Percentiles rank a stretch among this genome's conserved stretches.
Conservation (phyloP, 2,329 filamentous ascomycete genomes). For the Aspergillus pseudoterreus region DNA sequence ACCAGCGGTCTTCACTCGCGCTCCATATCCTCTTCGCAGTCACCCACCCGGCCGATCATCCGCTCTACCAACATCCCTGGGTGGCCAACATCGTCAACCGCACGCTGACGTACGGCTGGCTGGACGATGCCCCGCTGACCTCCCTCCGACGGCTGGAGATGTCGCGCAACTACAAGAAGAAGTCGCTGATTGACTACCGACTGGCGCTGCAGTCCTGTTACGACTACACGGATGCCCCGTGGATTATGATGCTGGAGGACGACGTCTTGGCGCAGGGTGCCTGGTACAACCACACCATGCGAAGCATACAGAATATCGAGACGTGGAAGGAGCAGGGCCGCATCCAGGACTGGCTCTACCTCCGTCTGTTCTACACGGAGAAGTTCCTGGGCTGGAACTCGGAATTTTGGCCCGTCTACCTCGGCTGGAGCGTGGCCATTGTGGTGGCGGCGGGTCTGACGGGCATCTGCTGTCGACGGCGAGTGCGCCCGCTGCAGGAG, state of each 20-base stretch:
- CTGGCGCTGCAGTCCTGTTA: constrained; percentile 42
- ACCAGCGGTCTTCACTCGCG: constrained; percentile 40
- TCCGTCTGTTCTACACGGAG: constrained; percentile 48
- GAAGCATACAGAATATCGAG: constrained; percentile 35
- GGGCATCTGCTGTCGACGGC: constrained; percentile 14
- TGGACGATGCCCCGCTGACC: constrained; percentile 15
- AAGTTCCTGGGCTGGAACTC: constrained; percentile 46
- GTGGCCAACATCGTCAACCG: constrained; percentile 37
- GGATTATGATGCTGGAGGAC: constrained; percentile 47
- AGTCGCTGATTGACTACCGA: constrained; percentile 44
- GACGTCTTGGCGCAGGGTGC: constrained; percentile 45
- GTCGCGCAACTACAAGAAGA: constrained; percentile 27
- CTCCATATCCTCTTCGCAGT: constrained; percentile 46
- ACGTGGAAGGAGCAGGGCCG: constrained; percentile 8
- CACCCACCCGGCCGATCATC: constrained; percentile 38
- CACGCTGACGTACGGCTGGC: constrained; percentile 38
- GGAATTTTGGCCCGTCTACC: constrained; percentile 38
- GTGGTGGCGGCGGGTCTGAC: constrained; percentile 16
- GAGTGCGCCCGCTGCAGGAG: constrained; percentile 12
- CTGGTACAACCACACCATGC: constrained; percentile 43
- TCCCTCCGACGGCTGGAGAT: constrained; percentile 13
- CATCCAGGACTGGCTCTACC: constrained; percentile 34
- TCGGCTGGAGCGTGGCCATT: constrained; percentile 28
- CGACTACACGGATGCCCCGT: constrained; percentile 34
- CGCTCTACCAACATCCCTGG: constrained; percentile 42